Evolutionary conservation across 2,329 filamentous ascomycete genomes (phyloP), one percentile per base, ranked within the genome.

Genomic region (Exutisphaerella laricina): DNA sequence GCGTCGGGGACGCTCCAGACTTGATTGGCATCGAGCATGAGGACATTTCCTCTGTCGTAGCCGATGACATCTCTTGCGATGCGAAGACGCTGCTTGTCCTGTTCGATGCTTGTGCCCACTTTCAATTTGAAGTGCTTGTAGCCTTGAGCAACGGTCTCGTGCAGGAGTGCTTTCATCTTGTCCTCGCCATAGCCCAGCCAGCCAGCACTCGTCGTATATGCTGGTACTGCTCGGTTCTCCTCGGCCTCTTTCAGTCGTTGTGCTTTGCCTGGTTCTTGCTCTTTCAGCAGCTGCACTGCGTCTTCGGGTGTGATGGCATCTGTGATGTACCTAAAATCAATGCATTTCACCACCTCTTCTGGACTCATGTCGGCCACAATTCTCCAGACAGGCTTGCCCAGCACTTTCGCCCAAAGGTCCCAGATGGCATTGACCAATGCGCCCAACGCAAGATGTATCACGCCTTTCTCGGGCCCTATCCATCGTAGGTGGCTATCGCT

Each of bases 21-120:
- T 72, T 95, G 88, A 70, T 95, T 95, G 39, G 88, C 88, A 69
- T 95, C 88, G 9, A 94, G 82, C 88, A 95, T 94, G 56, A 95
- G 75, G 39, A 90, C 77, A 65, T 90, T 90, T 46, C 83, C 88
- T 61, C 75, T 72, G 65, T 94, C 87, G 65, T 84, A 90, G 2
- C 86, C 85, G 61, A 94, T 84, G 29, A 90, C 80, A 21, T 85
- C 79, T 33, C 88, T 73, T 4, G 86, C 87, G 63, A 94, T 88
- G 10, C 66, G 64, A 55, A 94, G 70, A 4, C 88, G 73, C 45
- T 76, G 72, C 57, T 75, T 75, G 65, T 95, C 88, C 50, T 82
- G 79, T 53, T 81, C 83, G 12, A 94, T 59, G 53, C 77, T 78
- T 8, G 77, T 78, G 28, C 88, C 88, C 33, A 94, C 88, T 72